phyloP scores from a whole-genome alignment of 192 early-diverging fungal genomes.

The Entomortierella beljakovae region DNA sequence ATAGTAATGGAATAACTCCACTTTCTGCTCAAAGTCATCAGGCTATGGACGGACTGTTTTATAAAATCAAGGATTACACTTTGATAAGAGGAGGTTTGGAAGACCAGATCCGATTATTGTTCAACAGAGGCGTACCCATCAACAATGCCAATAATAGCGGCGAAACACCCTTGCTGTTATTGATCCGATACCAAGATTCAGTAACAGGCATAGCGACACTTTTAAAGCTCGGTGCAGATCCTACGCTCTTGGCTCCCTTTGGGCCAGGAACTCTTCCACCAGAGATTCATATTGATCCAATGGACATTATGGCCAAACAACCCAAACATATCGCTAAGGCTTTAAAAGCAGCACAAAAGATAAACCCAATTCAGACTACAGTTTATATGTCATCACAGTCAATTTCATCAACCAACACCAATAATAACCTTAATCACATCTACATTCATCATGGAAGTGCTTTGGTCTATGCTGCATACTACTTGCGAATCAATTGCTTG shows the following conservation, averaged over 20 bases:
- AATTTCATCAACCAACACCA: neutral
- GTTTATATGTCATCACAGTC: too few relatives aligned
- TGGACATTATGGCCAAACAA: neutral
- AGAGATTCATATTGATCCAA: conserved; percentile 36
- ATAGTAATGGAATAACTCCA: neutral
- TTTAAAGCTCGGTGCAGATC: conserved; percentile 33
- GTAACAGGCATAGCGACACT: conserved; percentile 38
- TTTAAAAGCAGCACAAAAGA: neutral
- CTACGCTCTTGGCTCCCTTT: conserved; percentile 41
- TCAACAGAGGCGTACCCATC: conserved; percentile 28
- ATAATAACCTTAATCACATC: conserved; percentile 44
- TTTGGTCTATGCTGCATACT: conserved; percentile 38
- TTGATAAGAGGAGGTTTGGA: conserved; percentile 47
- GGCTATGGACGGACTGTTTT: conserved; percentile 15
- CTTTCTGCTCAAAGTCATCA: conserved; percentile 3
- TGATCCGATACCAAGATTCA: conserved; percentile 43
- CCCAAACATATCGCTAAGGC: conserved; percentile 23
- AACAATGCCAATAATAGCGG: conserved; percentile 32
- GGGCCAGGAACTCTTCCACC: conserved; percentile 41
- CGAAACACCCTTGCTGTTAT: conserved; percentile 37
- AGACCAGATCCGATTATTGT: conserved; percentile 45
- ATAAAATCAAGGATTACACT: conserved; percentile 32
- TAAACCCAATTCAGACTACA: neutral
- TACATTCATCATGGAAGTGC: conserved; percentile 40
- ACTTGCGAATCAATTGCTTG: conserved; percentile 28